A percentile compares a stretch with the other conserved stretches of the same genome.
Evolutionary conservation across 305 asterid genomes (phyloP).

Genomic region (Euphrasia arctica): DNA sequence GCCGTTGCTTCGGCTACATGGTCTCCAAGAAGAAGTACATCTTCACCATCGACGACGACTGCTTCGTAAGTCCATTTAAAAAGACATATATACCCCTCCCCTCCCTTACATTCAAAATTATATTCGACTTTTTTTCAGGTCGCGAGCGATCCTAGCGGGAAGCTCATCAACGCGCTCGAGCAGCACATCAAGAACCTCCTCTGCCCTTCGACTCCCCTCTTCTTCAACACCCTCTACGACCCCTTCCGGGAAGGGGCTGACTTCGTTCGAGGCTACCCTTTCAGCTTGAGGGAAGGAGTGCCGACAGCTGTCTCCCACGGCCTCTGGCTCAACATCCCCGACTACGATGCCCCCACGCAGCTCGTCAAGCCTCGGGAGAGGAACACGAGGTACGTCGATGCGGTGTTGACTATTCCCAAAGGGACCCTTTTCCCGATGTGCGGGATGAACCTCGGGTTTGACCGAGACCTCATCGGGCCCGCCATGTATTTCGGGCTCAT

Average conservation of each 20-base stretch:
- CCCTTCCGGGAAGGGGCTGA: slow-evolving; percentile 48
- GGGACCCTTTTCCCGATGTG: neutral
- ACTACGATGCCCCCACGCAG: slow-evolving; percentile 54
- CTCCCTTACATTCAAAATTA: too few species aligned
- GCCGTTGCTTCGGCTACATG: slow-evolving; percentile 59
- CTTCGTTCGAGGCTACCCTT: slow-evolving; percentile 56
- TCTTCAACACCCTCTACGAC: slow-evolving; percentile 51
- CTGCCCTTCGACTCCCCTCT: slow-evolving; percentile 45
- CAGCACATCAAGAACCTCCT: slow-evolving; percentile 49
- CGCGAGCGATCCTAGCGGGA: slow-evolving; percentile 46
- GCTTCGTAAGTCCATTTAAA: slow-evolving; percentile 38
- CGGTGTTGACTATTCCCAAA: neutral
- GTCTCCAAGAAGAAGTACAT: slow-evolving; percentile 63
- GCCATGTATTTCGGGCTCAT: neutral
- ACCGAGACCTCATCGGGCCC: neutral
- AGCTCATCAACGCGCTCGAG: slow-evolving; percentile 40
- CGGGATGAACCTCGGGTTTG: neutral
- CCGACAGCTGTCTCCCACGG: slow-evolving; percentile 60
- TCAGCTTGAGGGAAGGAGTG: slow-evolving; percentile 49
- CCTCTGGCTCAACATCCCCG: slow-evolving; percentile 54
- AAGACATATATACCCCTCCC: too few species aligned
- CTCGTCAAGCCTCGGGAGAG: slow-evolving; percentile 51
- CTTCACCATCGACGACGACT: slow-evolving; percentile 58
- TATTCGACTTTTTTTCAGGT: slow-evolving; percentile 25
- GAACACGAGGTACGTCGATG: slow-evolving; percentile 34